These are phyloP conservation scores for Tremellales sp. DNA, from an alignment of 1,284 basidiomycete species.

Conservation along the genomic window DNA sequence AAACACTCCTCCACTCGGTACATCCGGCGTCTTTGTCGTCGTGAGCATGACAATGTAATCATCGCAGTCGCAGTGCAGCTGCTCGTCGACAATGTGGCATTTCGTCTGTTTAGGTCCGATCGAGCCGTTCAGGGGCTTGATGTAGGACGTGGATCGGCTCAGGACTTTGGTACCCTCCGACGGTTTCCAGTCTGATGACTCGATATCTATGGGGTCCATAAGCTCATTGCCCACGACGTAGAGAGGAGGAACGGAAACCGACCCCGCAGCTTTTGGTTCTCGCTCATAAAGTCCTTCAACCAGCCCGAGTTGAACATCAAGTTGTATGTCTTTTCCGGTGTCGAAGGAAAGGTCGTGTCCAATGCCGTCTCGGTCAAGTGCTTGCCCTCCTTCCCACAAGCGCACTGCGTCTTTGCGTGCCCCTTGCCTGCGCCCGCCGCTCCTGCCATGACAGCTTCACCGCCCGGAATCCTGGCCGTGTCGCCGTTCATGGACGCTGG, in stretches of 20 bases:
- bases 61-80: constrained; percentile 74
- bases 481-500: constrained; percentile 26
- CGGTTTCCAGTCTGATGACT: constrained; percentile 87
- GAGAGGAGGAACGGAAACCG: no score
- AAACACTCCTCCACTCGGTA: constrained; percentile 88
- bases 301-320: constrained; percentile 95
- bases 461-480: no score
- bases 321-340: constrained; percentile 92
- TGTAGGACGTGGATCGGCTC: constrained; percentile 85
- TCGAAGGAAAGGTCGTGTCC: constrained; percentile 75
- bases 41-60: constrained; percentile 78
- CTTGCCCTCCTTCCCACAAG: constrained; percentile 65
- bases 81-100: constrained; percentile 87
- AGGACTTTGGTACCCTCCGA: constrained; percentile 65
- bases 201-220: constrained; percentile 62
- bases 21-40: constrained; percentile 89
- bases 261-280: constrained; percentile 87
- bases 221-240: neutral
- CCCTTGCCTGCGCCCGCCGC: constrained; percentile 13
- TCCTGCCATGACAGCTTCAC: constrained; percentile 3
- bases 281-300: constrained; percentile 86
- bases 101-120: constrained; percentile 94
- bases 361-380: constrained; percentile 73
- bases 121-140: constrained; percentile 82
- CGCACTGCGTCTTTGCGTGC: constrained; percentile 61